Evolutionary conservation across 768 basidiomycete species (phyloP).

Genomic region (Kwoniella bestiolae): DNA sequence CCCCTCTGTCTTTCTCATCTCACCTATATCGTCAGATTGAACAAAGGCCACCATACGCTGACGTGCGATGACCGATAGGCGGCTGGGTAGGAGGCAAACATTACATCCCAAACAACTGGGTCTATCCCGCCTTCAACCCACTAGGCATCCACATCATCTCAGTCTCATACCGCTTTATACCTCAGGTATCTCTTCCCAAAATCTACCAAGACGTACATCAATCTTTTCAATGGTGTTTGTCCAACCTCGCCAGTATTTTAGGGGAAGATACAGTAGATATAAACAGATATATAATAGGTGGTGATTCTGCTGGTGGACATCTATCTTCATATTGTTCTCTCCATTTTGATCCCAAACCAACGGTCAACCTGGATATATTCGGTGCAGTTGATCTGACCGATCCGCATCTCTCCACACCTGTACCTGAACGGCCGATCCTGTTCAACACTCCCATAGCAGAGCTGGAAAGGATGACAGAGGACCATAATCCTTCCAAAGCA

Average conservation of each 20-base stretch:
- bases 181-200: conserved; percentile 25
- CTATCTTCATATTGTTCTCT: conserved; percentile 14
- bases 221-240: conserved; percentile 29
- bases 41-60: background rate
- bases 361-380: conserved; percentile 25
- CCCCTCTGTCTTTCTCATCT: background rate
- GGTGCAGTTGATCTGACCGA: conserved; percentile 34
- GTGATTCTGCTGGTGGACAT: conserved; percentile 38
- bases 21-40: background rate
- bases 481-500: conserved; percentile 24
- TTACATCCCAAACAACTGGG: conserved; percentile 27
- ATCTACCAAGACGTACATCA: conserved; percentile 20
- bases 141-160: conserved; percentile 35
- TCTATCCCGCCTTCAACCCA: conserved; percentile 25
- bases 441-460: background rate
- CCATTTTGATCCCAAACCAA: conserved; percentile 15
- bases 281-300: conserved; percentile 24
- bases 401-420: conserved; percentile 1
- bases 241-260: conserved; percentile 22
- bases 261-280: conserved; percentile 19
- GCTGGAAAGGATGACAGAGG: background rate
- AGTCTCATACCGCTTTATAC: conserved; percentile 30
- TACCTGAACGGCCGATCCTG: background rate
- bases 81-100: conserved; percentile 28
- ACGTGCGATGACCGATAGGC: no score